Evolutionary conservation across 176 grass and related monocot genomes (phyloP).

Genomic region (Bothriochloa decipiens): DNA sequence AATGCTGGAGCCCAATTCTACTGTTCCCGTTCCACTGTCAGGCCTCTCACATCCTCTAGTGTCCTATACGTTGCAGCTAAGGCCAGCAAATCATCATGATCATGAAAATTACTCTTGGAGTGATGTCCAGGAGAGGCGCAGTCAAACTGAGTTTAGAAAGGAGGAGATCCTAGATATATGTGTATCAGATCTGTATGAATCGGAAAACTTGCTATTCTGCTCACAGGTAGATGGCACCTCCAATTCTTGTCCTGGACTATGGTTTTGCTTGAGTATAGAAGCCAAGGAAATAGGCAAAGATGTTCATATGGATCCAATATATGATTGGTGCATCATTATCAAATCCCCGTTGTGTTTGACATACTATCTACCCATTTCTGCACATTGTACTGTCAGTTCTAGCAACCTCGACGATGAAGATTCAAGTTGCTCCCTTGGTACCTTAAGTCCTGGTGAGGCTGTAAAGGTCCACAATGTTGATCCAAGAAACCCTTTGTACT

Average conservation of each 20-base stretch:
- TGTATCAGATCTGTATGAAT: constrained; percentile 84
- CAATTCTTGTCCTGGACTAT: constrained; percentile 55
- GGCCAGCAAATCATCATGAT: constrained; percentile 51
- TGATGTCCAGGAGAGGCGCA: constrained; percentile 63
- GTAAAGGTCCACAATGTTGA: constrained; percentile 82
- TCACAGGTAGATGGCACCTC: constrained; percentile 71
- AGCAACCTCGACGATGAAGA: constrained; percentile 53
- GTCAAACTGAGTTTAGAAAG: constrained; percentile 62
- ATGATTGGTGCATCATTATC: constrained; percentile 84
- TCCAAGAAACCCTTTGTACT: constrained; percentile 75
- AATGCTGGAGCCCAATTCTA: constrained; percentile 67
- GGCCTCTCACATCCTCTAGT: constrained; percentile 67
- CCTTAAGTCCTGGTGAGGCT: constrained; percentile 69
- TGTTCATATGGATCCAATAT: constrained; percentile 75
- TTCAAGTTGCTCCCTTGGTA: constrained; percentile 62
- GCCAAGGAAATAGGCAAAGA: constrained; percentile 97
- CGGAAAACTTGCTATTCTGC: constrained; percentile 83
- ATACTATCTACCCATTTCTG: constrained; percentile 86
- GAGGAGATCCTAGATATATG: constrained; percentile 66
- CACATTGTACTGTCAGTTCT: constrained; percentile 66
- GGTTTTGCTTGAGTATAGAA: constrained; percentile 88
- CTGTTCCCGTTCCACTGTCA: constrained; percentile 70
- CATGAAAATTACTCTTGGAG: constrained; percentile 72
- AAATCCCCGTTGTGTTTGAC: constrained; percentile 76
- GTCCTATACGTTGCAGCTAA: constrained; percentile 69